These are phyloP conservation scores for Cicer yamashitae DNA, from an alignment of 306 rosid genomes.

Conservation along the genomic window DNA sequence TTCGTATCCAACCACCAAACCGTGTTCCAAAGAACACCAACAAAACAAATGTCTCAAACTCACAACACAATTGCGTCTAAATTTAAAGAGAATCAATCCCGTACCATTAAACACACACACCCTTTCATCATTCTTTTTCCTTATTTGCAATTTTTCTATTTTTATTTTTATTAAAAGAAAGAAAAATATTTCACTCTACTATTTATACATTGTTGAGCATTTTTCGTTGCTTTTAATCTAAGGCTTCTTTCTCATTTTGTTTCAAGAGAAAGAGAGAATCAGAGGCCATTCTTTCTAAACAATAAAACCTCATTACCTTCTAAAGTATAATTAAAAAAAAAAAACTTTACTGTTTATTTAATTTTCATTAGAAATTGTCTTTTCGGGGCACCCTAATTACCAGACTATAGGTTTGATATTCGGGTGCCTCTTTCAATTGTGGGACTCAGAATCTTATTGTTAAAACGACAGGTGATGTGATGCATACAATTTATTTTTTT, in stretches of 20 bases:
- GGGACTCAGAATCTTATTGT: conserved; percentile 7
- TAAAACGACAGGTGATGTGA: conserved; percentile 32
- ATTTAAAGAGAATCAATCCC: conserved; percentile 52
- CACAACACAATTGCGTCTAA: conserved; percentile 45
- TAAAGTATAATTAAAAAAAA: conserved; percentile 41
- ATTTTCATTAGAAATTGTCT: conserved; percentile 25
- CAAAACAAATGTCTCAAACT: conserved; percentile 38
- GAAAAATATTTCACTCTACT: conserved; percentile 1
- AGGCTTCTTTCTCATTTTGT: conserved; percentile 53
- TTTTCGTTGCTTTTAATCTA: conserved; percentile 51
- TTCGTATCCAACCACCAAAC: conserved; percentile 51
- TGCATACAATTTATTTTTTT: background rate
- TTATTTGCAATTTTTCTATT: conserved; percentile 1
- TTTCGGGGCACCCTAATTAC: conserved; percentile 48
- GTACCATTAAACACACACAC: conserved; percentile 51
- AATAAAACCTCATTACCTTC: conserved; percentile 50
- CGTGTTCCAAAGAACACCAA: conserved; percentile 42
- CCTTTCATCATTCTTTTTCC: background rate
- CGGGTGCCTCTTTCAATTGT: conserved; percentile 48
- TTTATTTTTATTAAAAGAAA: background rate
- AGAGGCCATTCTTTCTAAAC: conserved; percentile 46
- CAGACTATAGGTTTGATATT: conserved; percentile 21
- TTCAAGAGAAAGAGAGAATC: conserved; percentile 50
- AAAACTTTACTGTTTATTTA: conserved; percentile 7
- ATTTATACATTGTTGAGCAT: conserved; percentile 27